Percentiles rank a stretch among this genome's conserved stretches.
These are phyloP conservation scores for Rubia yunnanensis DNA, from an alignment of 257 asterid species.

Conservation along the genomic window DNA sequence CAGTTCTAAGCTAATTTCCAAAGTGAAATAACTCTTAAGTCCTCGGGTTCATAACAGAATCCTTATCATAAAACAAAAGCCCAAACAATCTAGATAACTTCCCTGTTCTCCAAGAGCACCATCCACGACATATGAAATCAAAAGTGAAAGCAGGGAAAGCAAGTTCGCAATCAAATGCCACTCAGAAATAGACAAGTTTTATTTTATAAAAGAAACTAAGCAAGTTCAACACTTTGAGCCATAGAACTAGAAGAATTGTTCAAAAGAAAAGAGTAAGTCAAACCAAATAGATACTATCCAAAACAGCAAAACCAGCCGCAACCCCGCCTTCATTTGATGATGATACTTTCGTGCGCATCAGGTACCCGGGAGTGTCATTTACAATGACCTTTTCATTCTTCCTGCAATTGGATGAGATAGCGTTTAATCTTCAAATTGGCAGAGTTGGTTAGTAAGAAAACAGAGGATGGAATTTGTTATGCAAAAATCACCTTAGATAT, in stretches of 20 bases:
- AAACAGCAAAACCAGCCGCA: conserved; percentile 89
- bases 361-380: conserved; percentile 56
- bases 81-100: no score
- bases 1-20: no score
- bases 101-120: no score
- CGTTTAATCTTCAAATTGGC: neutral
- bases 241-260: neutral
- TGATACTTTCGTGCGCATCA: conserved; percentile 95
- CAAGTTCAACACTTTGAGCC: neutral
- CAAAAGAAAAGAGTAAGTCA: conserved; percentile 15
- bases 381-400: conserved; percentile 44
- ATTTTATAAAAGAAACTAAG: neutral
- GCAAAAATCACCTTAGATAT: conserved; percentile 56
- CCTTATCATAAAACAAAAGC: no score
- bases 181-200: no score
- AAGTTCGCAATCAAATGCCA: no score
- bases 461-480: neutral
- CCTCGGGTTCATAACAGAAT: no score
- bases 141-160: no score
- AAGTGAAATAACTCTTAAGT: no score
- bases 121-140: no score
- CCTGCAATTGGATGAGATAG: conserved; percentile 29
- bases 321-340: conserved; percentile 97
- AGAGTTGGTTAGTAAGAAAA: neutral
- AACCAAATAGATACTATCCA: conserved; percentile 84